Conservation (phyloP, 2,329 filamentous ascomycete species). For the Talaromyces sp. region DNA sequence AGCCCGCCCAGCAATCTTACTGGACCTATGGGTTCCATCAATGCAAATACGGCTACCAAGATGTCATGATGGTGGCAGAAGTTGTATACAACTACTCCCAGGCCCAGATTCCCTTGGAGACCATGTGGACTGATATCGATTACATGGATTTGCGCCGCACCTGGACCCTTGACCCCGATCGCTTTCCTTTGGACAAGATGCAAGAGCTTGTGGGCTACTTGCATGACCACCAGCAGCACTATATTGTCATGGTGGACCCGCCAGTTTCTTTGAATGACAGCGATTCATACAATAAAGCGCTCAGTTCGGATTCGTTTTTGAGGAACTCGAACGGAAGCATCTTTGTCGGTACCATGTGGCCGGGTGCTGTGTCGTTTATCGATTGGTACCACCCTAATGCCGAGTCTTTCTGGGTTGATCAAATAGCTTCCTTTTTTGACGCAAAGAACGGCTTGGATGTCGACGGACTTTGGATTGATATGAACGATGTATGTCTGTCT, state of each 20-base stretch:
- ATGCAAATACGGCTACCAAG: conserved; percentile 59
- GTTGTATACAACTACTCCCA: conserved; percentile 40
- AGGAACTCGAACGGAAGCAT: conserved; percentile 51
- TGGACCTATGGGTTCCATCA: conserved; percentile 67
- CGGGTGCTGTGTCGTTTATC: conserved; percentile 65
- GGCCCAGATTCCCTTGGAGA: conserved; percentile 39
- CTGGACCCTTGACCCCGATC: conserved; percentile 35
- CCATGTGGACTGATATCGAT: conserved; percentile 44
- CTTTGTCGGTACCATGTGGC: conserved; percentile 65
- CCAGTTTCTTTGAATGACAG: conserved; percentile 29
- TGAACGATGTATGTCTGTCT: conserved; percentile 49
- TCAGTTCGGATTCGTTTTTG: conserved; percentile 51
- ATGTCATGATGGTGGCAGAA: conserved; percentile 40
- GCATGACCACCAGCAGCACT: conserved; percentile 62
- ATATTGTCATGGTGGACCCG: conserved; percentile 71
- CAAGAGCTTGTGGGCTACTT: conserved; percentile 62
- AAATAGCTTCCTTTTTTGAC: conserved; percentile 63
- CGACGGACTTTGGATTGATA: conserved; percentile 73
- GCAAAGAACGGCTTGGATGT: conserved; percentile 63
- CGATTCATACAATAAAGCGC: conserved; percentile 55
- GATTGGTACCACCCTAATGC: conserved; percentile 70
- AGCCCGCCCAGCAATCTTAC: conserved; percentile 73
- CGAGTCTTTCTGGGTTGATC: conserved; percentile 62
- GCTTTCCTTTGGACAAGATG: conserved; percentile 45
- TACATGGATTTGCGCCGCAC: conserved; percentile 35